Evolutionary conservation across 2,329 filamentous ascomycete species (phyloP), one percentile per base, ranked within the genome.

Genomic region (Corinectria fuckeliana): DNA sequence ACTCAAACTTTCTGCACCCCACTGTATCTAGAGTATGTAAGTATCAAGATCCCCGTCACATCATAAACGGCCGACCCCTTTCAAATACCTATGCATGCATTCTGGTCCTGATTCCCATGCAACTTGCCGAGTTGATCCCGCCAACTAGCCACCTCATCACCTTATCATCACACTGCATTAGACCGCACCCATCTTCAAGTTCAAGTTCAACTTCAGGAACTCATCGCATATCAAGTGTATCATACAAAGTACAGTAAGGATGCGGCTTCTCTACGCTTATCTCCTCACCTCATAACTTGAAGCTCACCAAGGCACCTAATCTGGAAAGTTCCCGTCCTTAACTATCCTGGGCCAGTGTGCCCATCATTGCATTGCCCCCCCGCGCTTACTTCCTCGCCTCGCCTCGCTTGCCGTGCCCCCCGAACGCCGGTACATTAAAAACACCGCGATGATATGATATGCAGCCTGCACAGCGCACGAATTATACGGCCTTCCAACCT

Each of bases 381-480:
- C 47, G 26, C 50, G 47, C 39, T 41, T 57, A 56, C 52, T 53
- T 55, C 34, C 58, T 67, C 60, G 52, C 48, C 61, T 69, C 50
- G 23, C 49, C 20, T 53, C 53, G 58, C 61, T 66, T 61, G 52
- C 58, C 63, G 50, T 66, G 45, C 38, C 53, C 67, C 60, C 50
- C 59, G 42, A 69, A 69, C 67, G 67, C 67, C 66, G 18, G 42
- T 60, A 62, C 50, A 50, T 49, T 49, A 55, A 65, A 67, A 63
- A 58, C n/a, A 41, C 48, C 61, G 51, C 28, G 39, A 68, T 66
- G 60, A 65, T 69, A 63, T 66, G 61, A 69, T 60, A 66, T 69
- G 66, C 62, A 69, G 50, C 58, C 65, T 64, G 57, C 59, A 54
- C 65, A 60, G 47, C 61, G 45, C 50, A 62, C 44, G 55, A 53